Evolutionary conservation across 148 eudicot species (phyloP), one percentile per base, ranked within the genome.

Genomic region (Rhododendron simsii): DNA sequence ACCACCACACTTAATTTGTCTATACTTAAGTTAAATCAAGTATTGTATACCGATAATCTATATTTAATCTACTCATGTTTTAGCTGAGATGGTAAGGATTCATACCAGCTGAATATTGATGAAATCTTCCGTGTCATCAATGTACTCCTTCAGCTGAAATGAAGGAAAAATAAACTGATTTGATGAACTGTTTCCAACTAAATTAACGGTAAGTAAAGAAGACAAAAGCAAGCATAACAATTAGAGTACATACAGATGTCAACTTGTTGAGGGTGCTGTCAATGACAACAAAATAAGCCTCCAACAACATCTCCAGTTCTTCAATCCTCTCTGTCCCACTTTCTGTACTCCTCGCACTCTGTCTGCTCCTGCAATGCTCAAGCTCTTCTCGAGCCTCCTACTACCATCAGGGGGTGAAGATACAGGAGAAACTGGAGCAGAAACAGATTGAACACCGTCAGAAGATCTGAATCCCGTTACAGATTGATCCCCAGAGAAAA

Each of bases 41-140:
- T 13, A 39, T 59, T 14, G n/a, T 10, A 55, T 2, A 30, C 2
- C 35, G 1, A 13, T 39, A 80, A 18, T 81, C 67, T 35, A 21
- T 13, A 37, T 18, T 6, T 81, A 35, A 21, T 44, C 6, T 15
- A n/a, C 50, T 26, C 21, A 26, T 67, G 59, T 26, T 16, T 23
- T 26, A 83, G 26, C 57, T 26, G 44, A 69, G 57, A 44, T 41
- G 45, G 45, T 21, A 86, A 84, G 50, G 63, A 50, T 15, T 90
- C 94, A 82, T 94, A 98, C 99, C 99, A 98, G 93, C 89, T 95
- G 96, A 88, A 98, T 95, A 85, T 98, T 98, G 61, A 98, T 95
- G 86, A 95, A 95, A 89, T 95, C 99, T 90, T 98, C 99, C 0
- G 99, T 95, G 89, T 98, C 98, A 87, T 96, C 99, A 87, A 96